These are phyloP conservation scores for Zymoseptoria pseudotritici DNA, from an alignment of 2,329 filamentous ascomycete species.

Conservation along the genomic window DNA sequence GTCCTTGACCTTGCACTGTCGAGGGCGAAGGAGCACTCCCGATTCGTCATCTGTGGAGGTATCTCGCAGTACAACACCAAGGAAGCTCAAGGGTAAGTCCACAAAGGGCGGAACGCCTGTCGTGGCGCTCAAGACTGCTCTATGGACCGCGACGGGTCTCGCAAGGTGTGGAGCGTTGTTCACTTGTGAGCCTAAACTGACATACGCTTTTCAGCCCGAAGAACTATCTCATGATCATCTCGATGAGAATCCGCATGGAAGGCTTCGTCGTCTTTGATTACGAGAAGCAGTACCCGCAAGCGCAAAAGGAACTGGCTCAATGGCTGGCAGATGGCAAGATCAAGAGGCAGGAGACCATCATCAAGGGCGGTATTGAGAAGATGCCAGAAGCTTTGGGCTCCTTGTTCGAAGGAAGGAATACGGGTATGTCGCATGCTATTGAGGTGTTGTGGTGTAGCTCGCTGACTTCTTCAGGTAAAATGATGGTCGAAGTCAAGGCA, in stretches of 20 bases:
- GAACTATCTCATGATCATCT: constrained; percentile 47
- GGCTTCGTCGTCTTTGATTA: constrained; percentile 71
- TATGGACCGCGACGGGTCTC: too few relatives aligned
- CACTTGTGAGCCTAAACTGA: not conserved
- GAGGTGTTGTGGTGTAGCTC: not conserved
- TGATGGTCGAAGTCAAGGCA: constrained; percentile 17
- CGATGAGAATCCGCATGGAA: constrained; percentile 54
- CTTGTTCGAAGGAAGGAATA: constrained; percentile 42
- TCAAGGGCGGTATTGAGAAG: constrained; percentile 41
- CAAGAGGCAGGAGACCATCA: constrained; percentile 40
- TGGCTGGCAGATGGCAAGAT: constrained; percentile 55
- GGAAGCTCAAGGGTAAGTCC: constrained; percentile 25
- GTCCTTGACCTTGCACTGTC: constrained; percentile 59
- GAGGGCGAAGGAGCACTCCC: constrained; percentile 52
- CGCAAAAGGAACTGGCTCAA: constrained; percentile 46
- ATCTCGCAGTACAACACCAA: constrained; percentile 62
- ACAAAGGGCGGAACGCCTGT: too few relatives aligned
- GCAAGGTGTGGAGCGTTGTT: too few relatives aligned
- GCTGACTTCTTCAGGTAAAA: constrained; percentile 7
- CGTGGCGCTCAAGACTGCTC: not conserved
- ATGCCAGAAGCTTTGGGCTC: constrained; percentile 42
- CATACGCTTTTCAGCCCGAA: constrained; percentile 35
- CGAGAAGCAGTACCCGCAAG: constrained; percentile 48
- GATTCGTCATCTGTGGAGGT: constrained; percentile 44
- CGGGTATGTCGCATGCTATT: constrained; percentile 34